Percentiles rank a stretch among this genome's conserved stretches.
Evolutionary conservation across 2,329 filamentous ascomycete species (phyloP).

Genomic region (Scedosporium dehoogii): DNA sequence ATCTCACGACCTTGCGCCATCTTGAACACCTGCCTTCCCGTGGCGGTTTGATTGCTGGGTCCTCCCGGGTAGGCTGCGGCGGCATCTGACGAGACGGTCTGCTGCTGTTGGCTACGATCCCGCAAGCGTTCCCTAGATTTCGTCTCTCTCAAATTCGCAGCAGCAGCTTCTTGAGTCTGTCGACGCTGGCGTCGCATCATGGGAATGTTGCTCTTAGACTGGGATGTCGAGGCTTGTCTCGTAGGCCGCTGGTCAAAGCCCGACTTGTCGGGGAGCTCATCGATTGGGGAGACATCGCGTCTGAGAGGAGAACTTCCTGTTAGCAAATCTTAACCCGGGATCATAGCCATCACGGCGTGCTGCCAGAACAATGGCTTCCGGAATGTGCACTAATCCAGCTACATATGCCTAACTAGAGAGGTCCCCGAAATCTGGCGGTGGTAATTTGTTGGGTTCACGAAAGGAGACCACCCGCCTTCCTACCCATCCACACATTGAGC

Average conservation of each 20-base stretch:
- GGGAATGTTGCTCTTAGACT: constrained; percentile 32
- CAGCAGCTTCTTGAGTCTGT: constrained; percentile 30
- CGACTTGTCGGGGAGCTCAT: constrained; percentile 30
- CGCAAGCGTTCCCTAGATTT: constrained; percentile 25
- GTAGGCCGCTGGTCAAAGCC: constrained; percentile 14
- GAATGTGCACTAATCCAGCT: neutral
- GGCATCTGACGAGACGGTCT: constrained; percentile 2
- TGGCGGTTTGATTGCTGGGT: constrained; percentile 9
- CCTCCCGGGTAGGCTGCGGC: constrained; percentile 15
- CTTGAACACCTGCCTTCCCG: constrained; percentile 10
- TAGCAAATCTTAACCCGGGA: neutral
- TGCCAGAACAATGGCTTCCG: neutral
- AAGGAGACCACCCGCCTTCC: too few relatives aligned
- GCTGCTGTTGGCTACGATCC: constrained; percentile 7
- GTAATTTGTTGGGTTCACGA: too few relatives aligned
- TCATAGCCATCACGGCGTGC: neutral
- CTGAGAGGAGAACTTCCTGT: neutral
- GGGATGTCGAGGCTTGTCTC: neutral
- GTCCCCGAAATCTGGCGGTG: too few relatives aligned
- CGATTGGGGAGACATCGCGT: constrained; percentile 43
- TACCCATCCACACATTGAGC: too few relatives aligned
- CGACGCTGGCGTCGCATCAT: constrained; percentile 41
- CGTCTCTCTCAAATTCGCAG: constrained; percentile 26
- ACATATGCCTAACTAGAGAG: neutral
- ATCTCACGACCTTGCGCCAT: constrained; percentile 24